Evolutionary conservation across 2,329 filamentous ascomycete species (phyloP).

Genomic region (Fusarium guadeloupense): DNA sequence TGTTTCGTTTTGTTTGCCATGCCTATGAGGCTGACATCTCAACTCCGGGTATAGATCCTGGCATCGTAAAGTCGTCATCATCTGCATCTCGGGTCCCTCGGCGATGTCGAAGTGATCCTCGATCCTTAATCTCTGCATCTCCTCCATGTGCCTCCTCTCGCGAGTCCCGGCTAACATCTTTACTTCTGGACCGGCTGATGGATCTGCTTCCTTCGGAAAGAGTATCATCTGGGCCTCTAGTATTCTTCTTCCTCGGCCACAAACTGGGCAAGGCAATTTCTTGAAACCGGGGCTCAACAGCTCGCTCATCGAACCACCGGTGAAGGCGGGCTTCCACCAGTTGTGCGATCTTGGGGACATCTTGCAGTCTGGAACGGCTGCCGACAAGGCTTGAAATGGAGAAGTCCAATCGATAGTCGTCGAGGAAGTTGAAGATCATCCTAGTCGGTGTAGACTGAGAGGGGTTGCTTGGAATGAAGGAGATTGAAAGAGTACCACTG

Average conservation of each 20-base stretch:
- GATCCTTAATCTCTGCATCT: constrained; percentile 54
- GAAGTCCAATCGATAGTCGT: constrained; percentile 86
- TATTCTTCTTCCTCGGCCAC: constrained; percentile 87
- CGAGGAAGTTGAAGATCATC: constrained; percentile 92
- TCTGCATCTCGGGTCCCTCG: constrained; percentile 49
- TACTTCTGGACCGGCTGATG: constrained; percentile 62
- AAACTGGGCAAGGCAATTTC: constrained; percentile 84
- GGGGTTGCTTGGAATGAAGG: constrained; percentile 83
- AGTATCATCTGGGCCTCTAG: constrained; percentile 73
- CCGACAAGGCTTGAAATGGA: constrained; percentile 83
- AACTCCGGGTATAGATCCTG: constrained; percentile 57
- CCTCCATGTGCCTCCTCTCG: constrained; percentile 61
- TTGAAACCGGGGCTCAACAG: constrained; percentile 86
- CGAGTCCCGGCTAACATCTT: constrained; percentile 61
- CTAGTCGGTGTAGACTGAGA: constrained; percentile 74
- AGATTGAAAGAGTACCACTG: constrained; percentile 92
- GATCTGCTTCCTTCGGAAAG: constrained; percentile 58
- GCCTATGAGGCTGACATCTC: constrained; percentile 42
- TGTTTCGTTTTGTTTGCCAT: constrained; percentile 1
- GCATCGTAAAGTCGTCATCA: constrained; percentile 56
- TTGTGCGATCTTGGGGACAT: constrained; percentile 89
- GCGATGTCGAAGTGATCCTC: constrained; percentile 52
- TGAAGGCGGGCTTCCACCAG: constrained; percentile 82
- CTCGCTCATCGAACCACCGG: constrained; percentile 87
- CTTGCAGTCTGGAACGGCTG: constrained; percentile 80